phyloP scores from a whole-genome alignment of 371 early-diverging fungal genomes.

The Fennellomyces sp. region DNA sequence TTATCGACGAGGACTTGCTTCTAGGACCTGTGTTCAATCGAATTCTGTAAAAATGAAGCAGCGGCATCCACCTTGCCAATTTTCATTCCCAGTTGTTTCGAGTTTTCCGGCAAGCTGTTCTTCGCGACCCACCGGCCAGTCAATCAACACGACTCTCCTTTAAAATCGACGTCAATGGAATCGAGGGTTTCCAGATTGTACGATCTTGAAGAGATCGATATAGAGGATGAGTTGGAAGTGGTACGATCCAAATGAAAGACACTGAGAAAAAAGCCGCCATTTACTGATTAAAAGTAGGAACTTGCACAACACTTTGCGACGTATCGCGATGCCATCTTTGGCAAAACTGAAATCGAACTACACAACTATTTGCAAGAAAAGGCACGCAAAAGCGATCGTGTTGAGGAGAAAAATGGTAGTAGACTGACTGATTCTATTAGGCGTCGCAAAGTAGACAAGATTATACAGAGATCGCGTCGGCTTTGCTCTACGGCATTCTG shows the following conservation, averaged over 20 bases:
- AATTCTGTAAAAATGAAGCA: no score
- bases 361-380: conserved; percentile 69
- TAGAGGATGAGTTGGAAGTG: conserved; percentile 37
- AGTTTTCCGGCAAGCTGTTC: no score
- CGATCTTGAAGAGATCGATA: conserved; percentile 33
- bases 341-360: conserved; percentile 64
- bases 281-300: conserved; percentile 56
- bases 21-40: no score
- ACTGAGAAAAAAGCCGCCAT: neutral
- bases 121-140: no score
- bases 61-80: no score
- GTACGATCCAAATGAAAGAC: conserved; percentile 14
- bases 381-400: conserved; percentile 31
- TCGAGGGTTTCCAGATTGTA: conserved; percentile 25
- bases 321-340: conserved; percentile 43
- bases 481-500: conserved; percentile 67
- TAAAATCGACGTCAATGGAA: neutral
- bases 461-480: conserved; percentile 64
- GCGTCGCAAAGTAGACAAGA: conserved; percentile 59
- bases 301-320: conserved; percentile 46
- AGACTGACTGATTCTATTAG: conserved; percentile 9
- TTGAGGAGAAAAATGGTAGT: neutral
- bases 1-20: no score
- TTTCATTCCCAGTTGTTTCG: no score
- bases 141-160: no score